Conservation (phyloP, 2,329 filamentous ascomycete species). For the Penicillium olsonii region DNA sequence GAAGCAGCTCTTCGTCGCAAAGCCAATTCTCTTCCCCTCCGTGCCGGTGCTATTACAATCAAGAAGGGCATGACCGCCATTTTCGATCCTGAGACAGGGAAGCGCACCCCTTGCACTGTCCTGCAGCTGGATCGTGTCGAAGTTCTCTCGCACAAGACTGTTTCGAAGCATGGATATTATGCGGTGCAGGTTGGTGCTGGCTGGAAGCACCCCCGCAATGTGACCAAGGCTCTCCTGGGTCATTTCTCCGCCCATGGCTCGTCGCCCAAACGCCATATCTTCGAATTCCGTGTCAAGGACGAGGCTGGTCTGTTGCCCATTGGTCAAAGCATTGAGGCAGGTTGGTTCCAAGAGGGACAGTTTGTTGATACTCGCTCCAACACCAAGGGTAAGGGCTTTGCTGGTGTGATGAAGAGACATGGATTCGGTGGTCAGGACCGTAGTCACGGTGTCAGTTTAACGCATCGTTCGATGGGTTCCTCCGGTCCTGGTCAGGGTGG, state of each 20-base stretch:
- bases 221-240: slow-evolving; percentile 79
- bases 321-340: slow-evolving; percentile 74
- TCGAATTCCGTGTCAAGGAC: slow-evolving; percentile 82
- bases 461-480: slow-evolving; percentile 89
- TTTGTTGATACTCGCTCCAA: slow-evolving; percentile 82
- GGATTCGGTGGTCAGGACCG: slow-evolving; percentile 86
- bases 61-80: slow-evolving; percentile 97
- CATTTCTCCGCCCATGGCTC: slow-evolving; percentile 83
- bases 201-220: slow-evolving; percentile 70
- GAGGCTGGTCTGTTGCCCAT: slow-evolving; percentile 72
- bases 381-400: slow-evolving; percentile 87
- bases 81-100: slow-evolving; percentile 74
- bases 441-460: slow-evolving; percentile 92
- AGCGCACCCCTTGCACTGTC: slow-evolving; percentile 82
- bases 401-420: slow-evolving; percentile 96
- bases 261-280: slow-evolving; percentile 78
- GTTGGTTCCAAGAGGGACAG: slow-evolving; percentile 89
- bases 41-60: slow-evolving; percentile 78
- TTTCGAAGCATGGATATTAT: slow-evolving; percentile 81
- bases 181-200: slow-evolving; percentile 88
- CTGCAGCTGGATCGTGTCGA: slow-evolving; percentile 91
- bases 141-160: slow-evolving; percentile 83
- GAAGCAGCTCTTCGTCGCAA: slow-evolving; percentile 63
- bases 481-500: slow-evolving; percentile 86
- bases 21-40: slow-evolving; percentile 60